phyloP scores from a whole-genome alignment of 2,329 filamentous ascomycete species.

The Stachybotrys chlorohalonatus region DNA sequence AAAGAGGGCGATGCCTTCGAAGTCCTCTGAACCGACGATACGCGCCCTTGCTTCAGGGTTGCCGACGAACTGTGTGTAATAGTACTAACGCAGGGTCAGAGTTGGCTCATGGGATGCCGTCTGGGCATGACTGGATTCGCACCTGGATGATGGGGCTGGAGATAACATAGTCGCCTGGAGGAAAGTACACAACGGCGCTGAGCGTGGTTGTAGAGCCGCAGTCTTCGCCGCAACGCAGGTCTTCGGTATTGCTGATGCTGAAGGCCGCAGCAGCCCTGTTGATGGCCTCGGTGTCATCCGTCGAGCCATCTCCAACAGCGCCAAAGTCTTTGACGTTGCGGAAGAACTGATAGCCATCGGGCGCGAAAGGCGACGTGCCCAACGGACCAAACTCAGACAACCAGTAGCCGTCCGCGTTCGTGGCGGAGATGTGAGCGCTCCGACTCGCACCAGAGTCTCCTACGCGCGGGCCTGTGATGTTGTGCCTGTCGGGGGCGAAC shows the following conservation, averaged over 20 bases:
- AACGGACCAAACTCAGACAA: constrained; percentile 40
- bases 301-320: constrained; percentile 2
- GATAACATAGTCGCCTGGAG: constrained; percentile 70
- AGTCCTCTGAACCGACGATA: constrained; percentile 39
- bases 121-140: not conserved
- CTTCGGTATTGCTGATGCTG: constrained; percentile 44
- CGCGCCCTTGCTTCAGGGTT: constrained; percentile 49
- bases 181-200: constrained; percentile 80
- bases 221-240: constrained; percentile 62
- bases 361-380: constrained; percentile 8
- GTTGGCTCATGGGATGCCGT: not conserved
- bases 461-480: not conserved
- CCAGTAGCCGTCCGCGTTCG: not conserved
- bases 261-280: constrained; percentile 47
- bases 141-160: constrained; percentile 58
- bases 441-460: not conserved
- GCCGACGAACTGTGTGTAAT: constrained; percentile 68
- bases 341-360: constrained; percentile 55
- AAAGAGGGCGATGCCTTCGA: constrained; percentile 60
- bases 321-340: constrained; percentile 29
- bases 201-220: constrained; percentile 72
- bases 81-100: constrained; percentile 33
- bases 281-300: constrained; percentile 64
- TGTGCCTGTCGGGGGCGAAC: not conserved
- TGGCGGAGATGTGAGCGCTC: not conserved